Percentiles rank a stretch among this genome's conserved stretches.
Evolutionary conservation across 2,329 filamentous ascomycete genomes (phyloP).

Genomic region (Neonectria magnoliae): DNA sequence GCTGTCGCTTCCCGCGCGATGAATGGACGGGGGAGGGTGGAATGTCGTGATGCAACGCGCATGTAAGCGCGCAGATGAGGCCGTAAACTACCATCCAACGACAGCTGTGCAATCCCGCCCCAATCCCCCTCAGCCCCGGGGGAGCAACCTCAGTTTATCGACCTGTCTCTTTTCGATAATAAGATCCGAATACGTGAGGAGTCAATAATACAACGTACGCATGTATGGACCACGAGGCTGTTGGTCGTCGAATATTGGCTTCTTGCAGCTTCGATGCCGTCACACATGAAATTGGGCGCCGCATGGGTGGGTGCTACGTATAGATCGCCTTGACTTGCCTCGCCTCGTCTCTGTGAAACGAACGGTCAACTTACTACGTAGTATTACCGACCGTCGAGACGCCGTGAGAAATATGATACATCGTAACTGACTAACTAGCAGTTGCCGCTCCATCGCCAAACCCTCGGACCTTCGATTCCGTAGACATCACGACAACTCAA

Average conservation of each 20-base stretch:
- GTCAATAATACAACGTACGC: background rate
- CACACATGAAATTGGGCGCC: background rate
- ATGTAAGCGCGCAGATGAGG: slow-evolving; percentile 6
- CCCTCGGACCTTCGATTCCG: background rate
- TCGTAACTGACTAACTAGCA: background rate
- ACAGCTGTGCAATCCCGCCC: background rate
- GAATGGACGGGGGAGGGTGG: slow-evolving; percentile 8
- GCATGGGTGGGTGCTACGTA: background rate
- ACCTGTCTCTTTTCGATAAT: background rate
- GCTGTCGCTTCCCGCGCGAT: background rate
- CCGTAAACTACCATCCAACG: slow-evolving; percentile 5
- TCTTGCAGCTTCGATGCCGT: background rate
- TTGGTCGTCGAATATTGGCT: background rate
- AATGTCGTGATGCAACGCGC: slow-evolving; percentile 9
- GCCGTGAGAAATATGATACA: slow-evolving; percentile 11
- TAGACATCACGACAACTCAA: background rate
- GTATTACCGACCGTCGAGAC: background rate
- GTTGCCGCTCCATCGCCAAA: background rate
- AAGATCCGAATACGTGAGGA: slow-evolving; percentile 10
- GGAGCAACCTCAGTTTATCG: background rate
- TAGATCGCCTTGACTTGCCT: no score
- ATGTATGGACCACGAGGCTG: background rate
- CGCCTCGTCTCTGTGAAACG: background rate
- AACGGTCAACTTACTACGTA: background rate
- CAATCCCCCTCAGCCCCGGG: background rate